Evolutionary conservation across 2,329 filamentous ascomycete species (phyloP), one percentile per base, ranked within the genome.

Genomic region (Cercospora brassicicola): DNA sequence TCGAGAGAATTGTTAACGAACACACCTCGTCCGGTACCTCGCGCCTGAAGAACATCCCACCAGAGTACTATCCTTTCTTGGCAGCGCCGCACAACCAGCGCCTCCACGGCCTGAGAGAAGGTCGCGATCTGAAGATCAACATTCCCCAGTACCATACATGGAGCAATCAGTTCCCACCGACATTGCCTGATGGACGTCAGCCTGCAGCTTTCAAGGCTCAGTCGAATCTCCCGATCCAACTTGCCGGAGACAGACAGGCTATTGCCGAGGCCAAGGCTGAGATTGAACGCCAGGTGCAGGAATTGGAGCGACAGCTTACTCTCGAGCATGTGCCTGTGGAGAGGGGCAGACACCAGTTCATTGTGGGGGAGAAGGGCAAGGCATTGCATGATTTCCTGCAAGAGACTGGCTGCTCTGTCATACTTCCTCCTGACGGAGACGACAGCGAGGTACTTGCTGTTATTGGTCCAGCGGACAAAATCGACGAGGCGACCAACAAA

Each of bases 31-130:
- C 90, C 73, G 87, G 94, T 76, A 95, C 88, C 81, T 86, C 93
- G 66, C 92, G 91, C 74, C 81, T 99, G 72, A 92, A 90, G 79
- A 89, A 90, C 59, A 90, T 99, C 68, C 94, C 95, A 7, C 88
- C 93, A 28, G 93, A 97, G 78, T 96, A 95, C 80, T 99, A 95
- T 81, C 94, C 94, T 62, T 99, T 99, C 84, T 90, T 99, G 79
- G 90, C 93, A 26, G 93, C 93, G 59, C 88, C 90, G 9, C 87
- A 91, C 78, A 92, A 93, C 77, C 83, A 86, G 57, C 83, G 88
- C 61, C 82, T 92, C 65, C 85, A 87, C 71, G 86, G 86, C 42
- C 84, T 97, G 62, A 91, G 94, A 79, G 82, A 89, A 68, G 87
- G 87, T 69, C 90, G 90, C 70, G 91, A 92, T 69, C 85, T 97